Percentiles rank a stretch among this genome's conserved stretches.
Evolutionary conservation across 106 monocot genomes (phyloP).

Genomic region (Dioscorea alata): DNA sequence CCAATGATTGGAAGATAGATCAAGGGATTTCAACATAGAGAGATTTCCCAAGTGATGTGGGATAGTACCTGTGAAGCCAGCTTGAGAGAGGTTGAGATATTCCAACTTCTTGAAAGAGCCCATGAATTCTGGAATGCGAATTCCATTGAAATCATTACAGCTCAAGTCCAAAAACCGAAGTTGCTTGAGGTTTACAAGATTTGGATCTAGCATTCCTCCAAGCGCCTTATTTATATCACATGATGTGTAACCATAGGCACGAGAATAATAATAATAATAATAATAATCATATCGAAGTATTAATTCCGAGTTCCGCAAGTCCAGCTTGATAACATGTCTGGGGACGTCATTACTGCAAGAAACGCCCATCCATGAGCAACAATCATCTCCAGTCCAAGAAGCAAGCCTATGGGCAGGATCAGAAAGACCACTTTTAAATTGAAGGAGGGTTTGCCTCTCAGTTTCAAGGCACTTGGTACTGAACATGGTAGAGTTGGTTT

Average conservation of each 20-base stretch:
- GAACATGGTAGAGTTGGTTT: too few relatives aligned
- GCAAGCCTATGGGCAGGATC: slow-evolving; percentile 3
- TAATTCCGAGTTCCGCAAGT: slow-evolving; percentile 1
- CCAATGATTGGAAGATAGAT: background rate
- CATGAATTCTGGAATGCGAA: slow-evolving; percentile 20
- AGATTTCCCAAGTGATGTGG: slow-evolving; percentile 25
- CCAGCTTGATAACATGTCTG: slow-evolving; percentile 22
- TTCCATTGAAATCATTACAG: slow-evolving; percentile 15
- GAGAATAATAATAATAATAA: too few relatives aligned
- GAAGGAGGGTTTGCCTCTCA: background rate
- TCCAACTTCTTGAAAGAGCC: slow-evolving; percentile 12
- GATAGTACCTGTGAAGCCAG: slow-evolving; percentile 3
- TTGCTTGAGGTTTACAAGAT: slow-evolving; percentile 16
- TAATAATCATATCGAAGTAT: too few relatives aligned
- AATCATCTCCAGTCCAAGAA: slow-evolving; percentile 30
- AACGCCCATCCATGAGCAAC: slow-evolving; percentile 41
- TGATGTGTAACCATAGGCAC: too few relatives aligned
- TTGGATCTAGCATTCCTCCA: background rate
- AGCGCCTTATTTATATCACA: too few relatives aligned
- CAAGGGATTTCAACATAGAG: slow-evolving; percentile 12
- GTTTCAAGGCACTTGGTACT: background rate
- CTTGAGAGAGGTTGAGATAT: slow-evolving; percentile 18
- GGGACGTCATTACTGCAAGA: slow-evolving; percentile 7
- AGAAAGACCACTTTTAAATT: slow-evolving; percentile 13
- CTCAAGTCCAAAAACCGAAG: slow-evolving; percentile 32